phyloP scores from a whole-genome alignment of 2,329 filamentous ascomycete genomes.

The Epichloe scottii region DNA sequence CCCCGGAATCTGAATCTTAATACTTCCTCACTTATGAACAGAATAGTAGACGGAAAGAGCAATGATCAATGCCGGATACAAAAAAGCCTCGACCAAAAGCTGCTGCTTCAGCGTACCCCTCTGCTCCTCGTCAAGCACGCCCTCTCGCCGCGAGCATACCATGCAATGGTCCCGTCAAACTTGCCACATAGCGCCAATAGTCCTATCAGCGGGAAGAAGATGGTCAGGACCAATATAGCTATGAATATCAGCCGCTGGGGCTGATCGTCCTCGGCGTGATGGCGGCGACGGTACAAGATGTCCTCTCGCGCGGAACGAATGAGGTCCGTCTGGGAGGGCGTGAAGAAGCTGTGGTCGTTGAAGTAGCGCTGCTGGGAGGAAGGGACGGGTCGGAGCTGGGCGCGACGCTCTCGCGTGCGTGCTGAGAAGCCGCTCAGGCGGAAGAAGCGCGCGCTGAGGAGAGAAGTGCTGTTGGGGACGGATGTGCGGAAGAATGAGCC shows the following conservation, averaged over 20 bases:
- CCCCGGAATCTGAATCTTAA: too few species aligned
- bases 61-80: conserved; percentile 21
- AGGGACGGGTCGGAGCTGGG: background rate
- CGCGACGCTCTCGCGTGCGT: conserved; percentile 6
- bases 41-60: conserved; percentile 20
- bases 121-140: conserved; percentile 23
- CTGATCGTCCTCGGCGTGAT: conserved; percentile 15
- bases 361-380: conserved; percentile 3
- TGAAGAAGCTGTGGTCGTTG: conserved; percentile 14
- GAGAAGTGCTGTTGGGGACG: conserved; percentile 5
- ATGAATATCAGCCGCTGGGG: conserved; percentile 26
- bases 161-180: conserved; percentile 33
- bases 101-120: conserved; percentile 21
- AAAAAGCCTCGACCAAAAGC: conserved; percentile 22
- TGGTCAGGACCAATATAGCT: conserved; percentile 23
- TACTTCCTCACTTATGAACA: conserved; percentile 6
- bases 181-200: conserved; percentile 30
- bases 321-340: conserved; percentile 17
- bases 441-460: conserved; percentile 9
- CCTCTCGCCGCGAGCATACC: conserved; percentile 35
- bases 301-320: conserved; percentile 20
- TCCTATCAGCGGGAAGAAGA: conserved; percentile 34
- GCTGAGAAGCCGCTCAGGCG: conserved; percentile 15
- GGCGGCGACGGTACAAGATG: conserved; percentile 16
- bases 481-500: conserved; percentile 6